Conservation (phyloP, 1,284 basidiomycete species). For the Anthracocystis setariae region DNA sequence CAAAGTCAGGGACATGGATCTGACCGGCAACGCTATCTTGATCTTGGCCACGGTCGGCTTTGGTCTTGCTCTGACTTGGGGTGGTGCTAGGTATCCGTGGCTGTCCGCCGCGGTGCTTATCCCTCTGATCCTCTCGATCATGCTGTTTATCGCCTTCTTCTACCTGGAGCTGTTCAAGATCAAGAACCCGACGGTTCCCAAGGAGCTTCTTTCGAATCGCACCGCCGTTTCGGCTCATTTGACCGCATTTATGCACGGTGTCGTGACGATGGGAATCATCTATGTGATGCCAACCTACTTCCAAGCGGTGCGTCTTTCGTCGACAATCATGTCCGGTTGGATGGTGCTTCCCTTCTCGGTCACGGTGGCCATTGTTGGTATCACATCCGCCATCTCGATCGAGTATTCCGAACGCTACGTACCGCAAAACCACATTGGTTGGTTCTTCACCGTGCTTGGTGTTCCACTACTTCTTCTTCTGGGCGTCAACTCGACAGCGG, state of each 20-base stretch:
- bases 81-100: conserved; percentile 37
- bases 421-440: conserved; percentile 43
- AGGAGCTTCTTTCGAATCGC: conserved; percentile 21
- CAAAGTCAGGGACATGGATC: conserved; percentile 44
- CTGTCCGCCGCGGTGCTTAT: conserved; percentile 17
- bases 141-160: conserved; percentile 30
- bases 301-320: conserved; percentile 26
- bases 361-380: conserved; percentile 36
- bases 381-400: conserved; percentile 34
- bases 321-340: conserved; percentile 38
- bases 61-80: conserved; percentile 41
- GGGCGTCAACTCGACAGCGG: conserved; percentile 9
- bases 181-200: conserved; percentile 29
- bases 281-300: conserved; percentile 46
- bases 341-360: conserved; percentile 42
- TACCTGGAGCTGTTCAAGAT: conserved; percentile 31
- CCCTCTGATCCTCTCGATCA: conserved; percentile 22
- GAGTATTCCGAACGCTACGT: conserved; percentile 29
- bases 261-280: conserved; percentile 47
- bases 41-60: conserved; percentile 27
- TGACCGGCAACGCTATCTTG: conserved; percentile 31
- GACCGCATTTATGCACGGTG: conserved; percentile 31
- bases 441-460: conserved; percentile 40
- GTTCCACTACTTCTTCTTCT: conserved; percentile 32
- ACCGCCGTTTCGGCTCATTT: conserved; percentile 27